Evolutionary conservation across 228 moss, liverwort and hornwort genomes (phyloP).

Genomic region (Sphagnum magellanicum): DNA sequence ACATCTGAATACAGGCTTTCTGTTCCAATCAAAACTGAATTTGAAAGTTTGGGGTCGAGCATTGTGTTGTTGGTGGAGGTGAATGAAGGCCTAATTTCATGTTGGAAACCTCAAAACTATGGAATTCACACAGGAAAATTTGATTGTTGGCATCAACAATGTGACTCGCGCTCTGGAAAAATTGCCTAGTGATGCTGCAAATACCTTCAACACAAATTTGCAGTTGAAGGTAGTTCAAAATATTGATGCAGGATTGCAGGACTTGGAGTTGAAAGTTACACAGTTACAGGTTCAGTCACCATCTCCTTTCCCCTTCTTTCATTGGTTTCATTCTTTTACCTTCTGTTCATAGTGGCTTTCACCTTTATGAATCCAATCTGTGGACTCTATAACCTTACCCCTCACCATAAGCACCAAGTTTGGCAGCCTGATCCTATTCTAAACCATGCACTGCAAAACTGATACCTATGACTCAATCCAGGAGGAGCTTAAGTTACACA

Average conservation of each 20-base stretch:
- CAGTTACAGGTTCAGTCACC: slow-evolving; percentile 31
- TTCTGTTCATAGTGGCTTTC: no score
- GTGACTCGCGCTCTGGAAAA: slow-evolving; percentile 61
- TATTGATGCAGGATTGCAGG: slow-evolving; percentile 16
- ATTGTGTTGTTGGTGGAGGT: not conserved
- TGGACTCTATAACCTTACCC: no score
- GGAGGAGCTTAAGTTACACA: no score
- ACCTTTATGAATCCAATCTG: no score
- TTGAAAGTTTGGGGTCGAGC: not conserved
- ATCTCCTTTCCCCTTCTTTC: no score
- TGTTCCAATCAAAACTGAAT: no score
- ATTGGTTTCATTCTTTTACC: no score
- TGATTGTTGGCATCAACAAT: slow-evolving; percentile 57
- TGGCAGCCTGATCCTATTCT: no score
- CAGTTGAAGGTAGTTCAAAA: slow-evolving; percentile 19
- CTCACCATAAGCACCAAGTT: no score
- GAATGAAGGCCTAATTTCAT: not conserved
- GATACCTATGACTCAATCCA: no score
- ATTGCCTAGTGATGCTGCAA: slow-evolving; percentile 8
- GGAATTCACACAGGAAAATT: slow-evolving; percentile 24
- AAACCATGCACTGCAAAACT: no score
- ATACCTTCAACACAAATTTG: slow-evolving; percentile 17
- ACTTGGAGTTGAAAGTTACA: slow-evolving; percentile 5
- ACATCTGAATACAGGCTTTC: no score
- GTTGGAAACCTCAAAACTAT: not conserved